A percentile compares a stretch with the other conserved stretches of the same genome.
These are phyloP conservation scores for Hypomyces rosellus DNA, from an alignment of 2,329 filamentous ascomycete genomes.

Conservation along the genomic window DNA sequence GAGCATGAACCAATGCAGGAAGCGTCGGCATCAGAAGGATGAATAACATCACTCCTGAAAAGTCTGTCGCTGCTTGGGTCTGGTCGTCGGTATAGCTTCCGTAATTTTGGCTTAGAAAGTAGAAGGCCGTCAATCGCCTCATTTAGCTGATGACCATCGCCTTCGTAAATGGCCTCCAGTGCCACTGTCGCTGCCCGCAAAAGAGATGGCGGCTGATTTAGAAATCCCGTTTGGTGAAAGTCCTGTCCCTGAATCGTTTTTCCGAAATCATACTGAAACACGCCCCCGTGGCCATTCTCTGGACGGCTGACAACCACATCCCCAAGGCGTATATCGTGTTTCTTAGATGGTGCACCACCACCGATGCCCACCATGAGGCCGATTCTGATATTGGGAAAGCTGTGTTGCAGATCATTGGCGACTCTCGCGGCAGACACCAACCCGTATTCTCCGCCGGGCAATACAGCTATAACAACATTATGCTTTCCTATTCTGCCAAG, in stretches of 20 bases:
- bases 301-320: constrained; percentile 18
- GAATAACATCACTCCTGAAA: constrained; percentile 2
- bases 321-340: constrained; percentile 27
- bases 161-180: constrained; percentile 4
- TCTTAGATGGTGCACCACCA: constrained; percentile 24
- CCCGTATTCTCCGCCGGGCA: constrained; percentile 12
- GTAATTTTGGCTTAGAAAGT: constrained; percentile 3
- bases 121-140: background rate
- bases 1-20: background rate
- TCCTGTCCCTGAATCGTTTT: constrained; percentile 15
- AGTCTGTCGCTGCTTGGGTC: constrained; percentile 5
- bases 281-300: constrained; percentile 1
- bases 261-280: constrained; percentile 21
- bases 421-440: constrained; percentile 15
- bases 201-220: constrained; percentile 15
- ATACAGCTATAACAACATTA: constrained; percentile 15
- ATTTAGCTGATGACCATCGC: constrained; percentile 12
- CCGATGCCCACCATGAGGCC: constrained; percentile 9
- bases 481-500: constrained; percentile 13
- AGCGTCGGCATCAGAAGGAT: background rate
- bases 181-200: constrained; percentile 9
- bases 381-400: constrained; percentile 24
- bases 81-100: constrained; percentile 9
- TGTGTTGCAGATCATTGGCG: constrained; percentile 21
- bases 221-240: constrained; percentile 8